Base-by-base conservation (phyloP, 129 eudicot genomes). In the Centella asiatica region DNA sequence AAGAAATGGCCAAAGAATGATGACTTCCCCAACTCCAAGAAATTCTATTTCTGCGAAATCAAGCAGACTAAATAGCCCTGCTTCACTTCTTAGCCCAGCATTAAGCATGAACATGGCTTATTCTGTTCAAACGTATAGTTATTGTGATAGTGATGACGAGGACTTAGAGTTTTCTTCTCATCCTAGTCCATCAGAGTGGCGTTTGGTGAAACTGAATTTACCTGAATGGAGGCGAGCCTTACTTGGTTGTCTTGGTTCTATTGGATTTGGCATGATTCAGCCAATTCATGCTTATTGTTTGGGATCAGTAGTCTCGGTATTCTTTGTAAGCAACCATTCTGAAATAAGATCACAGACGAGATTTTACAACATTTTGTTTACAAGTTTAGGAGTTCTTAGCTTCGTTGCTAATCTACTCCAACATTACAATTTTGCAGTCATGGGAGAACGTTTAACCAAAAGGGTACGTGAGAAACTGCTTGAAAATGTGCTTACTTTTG, bases 171-270 rank as follows among this genome's bases (percentile, higher is more conserved):
- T 56, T 13, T 44, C 22, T 22, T 50, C 72, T 8, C n/a, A 73
- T 44, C 66, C 58, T 12, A 65, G 28, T 54, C 78, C 82, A 60
- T 80, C 95, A 26, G 78, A 73, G 36, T 81, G 83, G 92, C 77
- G 83, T 49, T 49, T 87, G 18, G 29, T 87, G 55, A 57, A 62
- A 49, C 78, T 87, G 92, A 87, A 87, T 51, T 85, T 74, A 9
- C 88, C 92, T 1, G 95, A 87, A 74, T 87, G 95, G 95, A 87
- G 78, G 52, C 69, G 81, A 28, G 80, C 86, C 7, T 40, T 87
- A 8, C 81, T 87, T 15, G 95, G 95, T 25, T 83, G 92, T 77
- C 37, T 83, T 29, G 95, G 95, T 48, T 75, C 95, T 24, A 47
- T 50, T 7, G 60, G 69, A 37, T 87, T 74, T 22, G 95, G 95